Evolutionary conservation across 345 rosid species (phyloP).

Genomic region (Ailanthus altissimus): DNA sequence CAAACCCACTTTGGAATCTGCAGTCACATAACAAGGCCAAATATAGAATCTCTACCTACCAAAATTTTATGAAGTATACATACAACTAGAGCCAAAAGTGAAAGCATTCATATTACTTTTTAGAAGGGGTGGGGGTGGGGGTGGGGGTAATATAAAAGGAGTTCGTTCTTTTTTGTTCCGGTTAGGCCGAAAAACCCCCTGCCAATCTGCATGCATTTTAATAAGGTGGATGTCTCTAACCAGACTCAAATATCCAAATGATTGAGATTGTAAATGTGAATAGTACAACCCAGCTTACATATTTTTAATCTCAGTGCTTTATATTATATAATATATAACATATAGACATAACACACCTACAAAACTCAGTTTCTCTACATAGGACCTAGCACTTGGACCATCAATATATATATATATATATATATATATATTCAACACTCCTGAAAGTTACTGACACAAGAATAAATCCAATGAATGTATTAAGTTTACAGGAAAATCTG

Average conservation of each 20-base stretch:
- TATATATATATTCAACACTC: conserved; percentile 34
- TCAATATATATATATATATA: conserved; percentile 13
- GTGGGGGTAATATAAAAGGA: too few relatives aligned
- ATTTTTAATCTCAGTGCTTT: conserved; percentile 17
- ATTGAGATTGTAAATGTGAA: conserved; percentile 14
- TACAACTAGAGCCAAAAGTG: neutral
- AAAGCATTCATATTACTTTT: neutral
- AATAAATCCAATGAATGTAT: conserved; percentile 66
- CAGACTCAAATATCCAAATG: neutral
- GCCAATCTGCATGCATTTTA: neutral
- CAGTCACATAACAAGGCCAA: neutral
- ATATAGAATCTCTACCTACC: conserved; percentile 16
- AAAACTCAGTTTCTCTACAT: conserved; percentile 33
- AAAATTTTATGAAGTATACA: neutral
- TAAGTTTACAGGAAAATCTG: conserved; percentile 40
- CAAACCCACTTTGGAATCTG: conserved; percentile 21
- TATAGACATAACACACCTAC: conserved; percentile 30
- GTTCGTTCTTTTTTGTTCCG: too few relatives aligned
- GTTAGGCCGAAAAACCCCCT: too few relatives aligned
- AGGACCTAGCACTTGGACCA: conserved; percentile 22
- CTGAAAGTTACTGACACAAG: conserved; percentile 46
- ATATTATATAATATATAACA: conserved; percentile 1
- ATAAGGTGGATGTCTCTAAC: neutral
- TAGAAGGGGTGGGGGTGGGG: too few relatives aligned
- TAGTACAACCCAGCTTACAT: conserved; percentile 18